Base-by-base conservation (phyloP, 129 eudicot species). In the Ambrosia artemisiifolia region DNA sequence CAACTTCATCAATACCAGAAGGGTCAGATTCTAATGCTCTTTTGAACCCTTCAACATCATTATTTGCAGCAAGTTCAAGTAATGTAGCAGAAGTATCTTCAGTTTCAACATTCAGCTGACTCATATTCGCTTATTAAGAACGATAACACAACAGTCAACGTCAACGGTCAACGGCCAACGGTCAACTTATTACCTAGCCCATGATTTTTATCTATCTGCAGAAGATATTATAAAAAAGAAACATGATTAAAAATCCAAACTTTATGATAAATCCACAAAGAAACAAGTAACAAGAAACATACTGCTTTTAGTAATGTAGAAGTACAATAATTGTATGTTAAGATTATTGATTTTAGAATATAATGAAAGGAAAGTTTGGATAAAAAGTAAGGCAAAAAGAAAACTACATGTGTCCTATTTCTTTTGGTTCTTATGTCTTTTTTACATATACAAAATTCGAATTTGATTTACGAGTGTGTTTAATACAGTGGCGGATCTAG, bases 61-160 rank as follows among this genome's bases (percentile, higher is more conserved):
- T 54, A 59, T 73, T 56, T 2, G 86, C 86, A n/a, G 83, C 83
- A 54, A 82, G 73, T 43, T 82, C 86, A 64, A 82, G 83, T 67
- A 82, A 51, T 57, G 57, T 51, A 7, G 79, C 61, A 18, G 24
- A 19, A 8, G 61, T 54, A 3, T 54, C 61, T 54, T 28, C 14
- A 9, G 61, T 54, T 54, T 54, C 61, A 54, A 54, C 61, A 54
- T 32, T 54, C 61, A 54, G 7, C 13, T 54, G 61, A 12, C 61
- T 19, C 61, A 54, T 54, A 28, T 54, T 54, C 32, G 4, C 61
- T 54, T 7, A 8, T 9, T 54, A 6, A 54, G 3, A 2, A 1
- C 0, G 18, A 18, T 24, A 17, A 9, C 44, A 40, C 44, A 54
- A 54, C 10, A 9, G 11, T 7, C 61, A n/a, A 54, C 13, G 5